These are phyloP conservation scores for Colletotrichum sp. DNA, from an alignment of 2,329 filamentous ascomycete genomes.

Conservation along the genomic window DNA sequence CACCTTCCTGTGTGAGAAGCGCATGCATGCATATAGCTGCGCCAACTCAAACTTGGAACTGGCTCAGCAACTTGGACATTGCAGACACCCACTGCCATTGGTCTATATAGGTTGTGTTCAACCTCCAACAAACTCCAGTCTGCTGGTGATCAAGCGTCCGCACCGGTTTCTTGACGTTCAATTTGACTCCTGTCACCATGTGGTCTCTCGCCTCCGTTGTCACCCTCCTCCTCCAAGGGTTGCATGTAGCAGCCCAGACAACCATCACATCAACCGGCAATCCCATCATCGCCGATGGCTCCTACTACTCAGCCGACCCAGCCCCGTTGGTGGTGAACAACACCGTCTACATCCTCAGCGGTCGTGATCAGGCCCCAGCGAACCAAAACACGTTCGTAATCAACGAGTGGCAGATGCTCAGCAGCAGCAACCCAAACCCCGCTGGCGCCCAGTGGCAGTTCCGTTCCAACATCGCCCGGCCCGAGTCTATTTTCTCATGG, in stretches of 20 bases:
- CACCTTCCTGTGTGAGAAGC: not conserved
- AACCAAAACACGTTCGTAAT: conserved; percentile 38
- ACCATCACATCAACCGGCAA: conserved; percentile 35
- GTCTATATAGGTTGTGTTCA: not conserved
- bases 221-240: not conserved
- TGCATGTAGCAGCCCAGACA: conserved; percentile 12
- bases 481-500: conserved; percentile 38
- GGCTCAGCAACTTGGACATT: not conserved
- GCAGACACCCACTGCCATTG: not conserved
- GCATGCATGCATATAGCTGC: not conserved
- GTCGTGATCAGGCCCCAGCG: conserved; percentile 34
- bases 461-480: conserved; percentile 32
- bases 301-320: conserved; percentile 42
- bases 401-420: conserved; percentile 40
- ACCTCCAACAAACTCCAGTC: not conserved
- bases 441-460: conserved; percentile 36
- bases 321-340: conserved; percentile 39
- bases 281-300: conserved; percentile 39
- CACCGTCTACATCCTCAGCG: conserved; percentile 41
- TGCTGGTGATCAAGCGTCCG: not conserved
- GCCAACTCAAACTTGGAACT: not conserved
- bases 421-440: conserved; percentile 29
- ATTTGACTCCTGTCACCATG: not conserved
- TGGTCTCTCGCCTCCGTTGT: not conserved
- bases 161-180: not conserved